A percentile compares a stretch with the other conserved stretches of the same genome.
Evolutionary conservation across 441 rosid genomes (phyloP).

Genomic region (Jatropha multifida): DNA sequence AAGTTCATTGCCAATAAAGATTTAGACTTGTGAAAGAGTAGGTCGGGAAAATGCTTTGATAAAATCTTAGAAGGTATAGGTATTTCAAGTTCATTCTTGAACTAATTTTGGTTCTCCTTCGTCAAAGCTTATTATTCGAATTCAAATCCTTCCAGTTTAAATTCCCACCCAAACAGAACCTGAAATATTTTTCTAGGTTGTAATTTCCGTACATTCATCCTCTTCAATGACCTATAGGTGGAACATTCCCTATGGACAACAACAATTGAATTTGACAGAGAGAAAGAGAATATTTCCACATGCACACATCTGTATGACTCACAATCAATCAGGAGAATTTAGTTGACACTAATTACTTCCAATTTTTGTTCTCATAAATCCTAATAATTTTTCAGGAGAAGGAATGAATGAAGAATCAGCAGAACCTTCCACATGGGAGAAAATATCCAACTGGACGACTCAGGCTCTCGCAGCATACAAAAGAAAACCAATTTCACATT

Average conservation of each 20-base stretch:
- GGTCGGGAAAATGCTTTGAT: too few species aligned
- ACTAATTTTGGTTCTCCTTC: not conserved
- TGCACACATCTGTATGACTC: not conserved
- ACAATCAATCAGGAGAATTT: not conserved
- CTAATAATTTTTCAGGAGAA: conserved; percentile 22
- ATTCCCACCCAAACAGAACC: not conserved
- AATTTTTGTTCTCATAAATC: not conserved
- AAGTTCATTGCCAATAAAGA: too few species aligned
- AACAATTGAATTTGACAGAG: not conserved
- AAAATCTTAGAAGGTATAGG: not conserved
- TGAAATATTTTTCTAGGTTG: not conserved
- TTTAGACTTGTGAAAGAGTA: too few species aligned
- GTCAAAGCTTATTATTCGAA: not conserved
- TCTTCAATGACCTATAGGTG: not conserved
- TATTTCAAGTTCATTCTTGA: not conserved
- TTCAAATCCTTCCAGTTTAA: not conserved
- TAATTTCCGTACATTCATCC: not conserved
- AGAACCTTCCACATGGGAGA: conserved; percentile 29
- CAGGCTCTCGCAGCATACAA: conserved; percentile 42
- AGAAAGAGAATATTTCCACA: not conserved
- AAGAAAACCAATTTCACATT: conserved; percentile 72
- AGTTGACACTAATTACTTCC: not conserved
- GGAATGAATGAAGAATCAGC: conserved; percentile 37
- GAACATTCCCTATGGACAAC: not conserved
- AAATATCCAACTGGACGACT: conserved; percentile 32